Evolutionary conservation across 164 flowering plant species (phyloP).

Genomic region (Vitis cinerea): DNA sequence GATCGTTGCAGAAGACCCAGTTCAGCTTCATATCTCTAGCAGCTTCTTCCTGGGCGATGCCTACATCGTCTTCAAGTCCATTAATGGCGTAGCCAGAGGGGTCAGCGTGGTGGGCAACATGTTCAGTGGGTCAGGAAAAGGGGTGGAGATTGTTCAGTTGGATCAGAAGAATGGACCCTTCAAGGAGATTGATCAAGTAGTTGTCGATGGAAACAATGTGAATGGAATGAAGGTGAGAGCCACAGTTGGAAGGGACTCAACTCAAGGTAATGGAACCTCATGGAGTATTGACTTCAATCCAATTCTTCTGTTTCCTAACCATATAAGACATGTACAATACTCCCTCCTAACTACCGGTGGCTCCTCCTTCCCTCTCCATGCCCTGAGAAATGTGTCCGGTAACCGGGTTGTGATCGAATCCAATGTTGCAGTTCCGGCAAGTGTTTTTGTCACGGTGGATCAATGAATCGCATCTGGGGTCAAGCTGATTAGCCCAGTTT

Average conservation of each 20-base stretch:
- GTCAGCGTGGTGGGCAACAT: constrained; percentile 77
- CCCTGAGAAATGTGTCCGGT: constrained; percentile 46
- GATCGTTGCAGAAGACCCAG: constrained; percentile 91
- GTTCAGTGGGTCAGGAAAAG: constrained; percentile 62
- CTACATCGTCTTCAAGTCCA: constrained; percentile 55
- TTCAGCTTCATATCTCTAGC: constrained; percentile 62
- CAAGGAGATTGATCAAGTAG: constrained; percentile 55
- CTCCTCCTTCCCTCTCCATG: constrained; percentile 52
- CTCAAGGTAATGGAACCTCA: constrained; percentile 53
- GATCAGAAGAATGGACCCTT: constrained; percentile 60
- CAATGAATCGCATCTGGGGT: constrained; percentile 31
- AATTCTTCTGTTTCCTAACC: constrained; percentile 59
- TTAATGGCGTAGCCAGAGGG: constrained; percentile 58
- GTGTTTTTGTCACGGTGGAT: constrained; percentile 57
- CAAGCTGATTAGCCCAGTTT: too few relatives aligned
- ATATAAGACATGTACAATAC: constrained; percentile 61
- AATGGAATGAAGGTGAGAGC: constrained; percentile 56
- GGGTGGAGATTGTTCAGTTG: constrained; percentile 66
- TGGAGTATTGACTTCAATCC: constrained; percentile 66
- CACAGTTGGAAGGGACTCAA: constrained; percentile 55
- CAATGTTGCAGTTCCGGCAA: constrained; percentile 42
- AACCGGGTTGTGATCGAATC: constrained; percentile 73
- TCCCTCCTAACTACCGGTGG: constrained; percentile 36
- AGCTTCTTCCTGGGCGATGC: constrained; percentile 88
- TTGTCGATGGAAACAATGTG: constrained; percentile 66